Evolutionary conservation across 495 filamentous ascomycete species (phyloP).

Genomic region (Aspergillus affinis): DNA sequence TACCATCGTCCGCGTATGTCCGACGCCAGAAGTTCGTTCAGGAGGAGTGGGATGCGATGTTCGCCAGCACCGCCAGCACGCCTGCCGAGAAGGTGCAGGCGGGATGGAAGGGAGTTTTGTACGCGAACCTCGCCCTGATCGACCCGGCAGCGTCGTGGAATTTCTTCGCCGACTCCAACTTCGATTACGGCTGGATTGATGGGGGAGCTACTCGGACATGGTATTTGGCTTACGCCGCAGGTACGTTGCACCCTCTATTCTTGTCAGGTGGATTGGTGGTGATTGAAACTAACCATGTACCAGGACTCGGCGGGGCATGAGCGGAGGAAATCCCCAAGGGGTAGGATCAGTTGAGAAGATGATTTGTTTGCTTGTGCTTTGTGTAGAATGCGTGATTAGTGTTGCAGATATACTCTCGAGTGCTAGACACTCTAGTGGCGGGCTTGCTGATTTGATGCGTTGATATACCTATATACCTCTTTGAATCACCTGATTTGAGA

Average conservation of each 20-base stretch:
- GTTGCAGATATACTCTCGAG: background rate
- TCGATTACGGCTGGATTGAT: conserved; percentile 74
- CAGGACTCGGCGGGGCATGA: conserved; percentile 3
- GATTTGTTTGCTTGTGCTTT: background rate
- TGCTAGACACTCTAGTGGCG: background rate
- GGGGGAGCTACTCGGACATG: conserved; percentile 84
- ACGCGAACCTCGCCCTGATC: conserved; percentile 76
- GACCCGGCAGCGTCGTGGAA: conserved; percentile 68
- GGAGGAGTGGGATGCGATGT: conserved; percentile 85
- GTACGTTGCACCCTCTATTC: conserved; percentile 31
- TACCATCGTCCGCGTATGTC: conserved; percentile 67
- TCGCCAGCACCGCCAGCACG: conserved; percentile 44
- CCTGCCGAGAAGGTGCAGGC: conserved; percentile 60
- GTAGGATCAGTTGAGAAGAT: background rate
- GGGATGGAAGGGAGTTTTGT: conserved; percentile 86
- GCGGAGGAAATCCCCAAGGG: background rate
- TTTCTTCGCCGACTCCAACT: conserved; percentile 69
- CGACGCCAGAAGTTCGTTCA: conserved; percentile 68
- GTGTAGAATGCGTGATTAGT: background rate
- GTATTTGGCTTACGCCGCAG: conserved; percentile 82
- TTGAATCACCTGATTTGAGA: background rate
- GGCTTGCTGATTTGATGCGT: background rate
- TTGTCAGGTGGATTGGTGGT: background rate
- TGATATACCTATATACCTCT: background rate
- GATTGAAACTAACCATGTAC: background rate